These are phyloP conservation scores for Aureobasidium sp. DNA, from an alignment of 2,329 filamentous ascomycete genomes.

Conservation along the genomic window DNA sequence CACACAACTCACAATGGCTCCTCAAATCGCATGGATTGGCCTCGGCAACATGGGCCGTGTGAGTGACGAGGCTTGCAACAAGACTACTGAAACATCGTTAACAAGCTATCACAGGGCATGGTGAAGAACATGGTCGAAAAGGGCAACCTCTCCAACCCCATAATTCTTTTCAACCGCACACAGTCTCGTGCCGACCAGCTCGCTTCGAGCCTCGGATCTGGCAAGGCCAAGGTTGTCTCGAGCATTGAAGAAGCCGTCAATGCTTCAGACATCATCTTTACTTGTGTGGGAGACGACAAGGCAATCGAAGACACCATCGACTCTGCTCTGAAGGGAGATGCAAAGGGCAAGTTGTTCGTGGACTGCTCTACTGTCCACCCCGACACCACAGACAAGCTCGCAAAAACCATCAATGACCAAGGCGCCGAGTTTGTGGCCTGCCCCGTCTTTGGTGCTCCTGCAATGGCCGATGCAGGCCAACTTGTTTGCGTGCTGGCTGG, in stretches of 20 bases:
- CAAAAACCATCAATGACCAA: conserved; percentile 48
- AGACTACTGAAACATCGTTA: not conserved
- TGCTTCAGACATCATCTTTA: conserved; percentile 71
- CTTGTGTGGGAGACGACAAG: conserved; percentile 70
- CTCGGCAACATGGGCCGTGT: conserved; percentile 83
- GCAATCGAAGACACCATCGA: conserved; percentile 60
- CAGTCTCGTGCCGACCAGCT: conserved; percentile 58
- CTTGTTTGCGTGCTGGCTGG: conserved; percentile 70
- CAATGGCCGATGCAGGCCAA: conserved; percentile 62
- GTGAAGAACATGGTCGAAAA: conserved; percentile 76
- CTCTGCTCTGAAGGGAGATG: conserved; percentile 45
- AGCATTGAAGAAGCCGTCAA: conserved; percentile 60
- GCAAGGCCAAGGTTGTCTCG: conserved; percentile 57
- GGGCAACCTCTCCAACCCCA: conserved; percentile 60
- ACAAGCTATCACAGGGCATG: conserved; percentile 57
- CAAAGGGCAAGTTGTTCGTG: conserved; percentile 68
- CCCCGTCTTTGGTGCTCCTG: conserved; percentile 66
- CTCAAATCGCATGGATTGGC: conserved; percentile 68
- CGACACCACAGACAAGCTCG: conserved; percentile 64
- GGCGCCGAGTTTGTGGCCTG: conserved; percentile 70
- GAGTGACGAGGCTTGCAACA: conserved; percentile 18
- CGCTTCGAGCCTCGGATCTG: conserved; percentile 51
- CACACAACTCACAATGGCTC: conserved; percentile 29
- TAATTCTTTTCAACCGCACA: conserved; percentile 78
- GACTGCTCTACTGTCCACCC: conserved; percentile 88